Conservation (phyloP, 78 protist genomes). For the Pigoraptor vietnamica region DNA sequence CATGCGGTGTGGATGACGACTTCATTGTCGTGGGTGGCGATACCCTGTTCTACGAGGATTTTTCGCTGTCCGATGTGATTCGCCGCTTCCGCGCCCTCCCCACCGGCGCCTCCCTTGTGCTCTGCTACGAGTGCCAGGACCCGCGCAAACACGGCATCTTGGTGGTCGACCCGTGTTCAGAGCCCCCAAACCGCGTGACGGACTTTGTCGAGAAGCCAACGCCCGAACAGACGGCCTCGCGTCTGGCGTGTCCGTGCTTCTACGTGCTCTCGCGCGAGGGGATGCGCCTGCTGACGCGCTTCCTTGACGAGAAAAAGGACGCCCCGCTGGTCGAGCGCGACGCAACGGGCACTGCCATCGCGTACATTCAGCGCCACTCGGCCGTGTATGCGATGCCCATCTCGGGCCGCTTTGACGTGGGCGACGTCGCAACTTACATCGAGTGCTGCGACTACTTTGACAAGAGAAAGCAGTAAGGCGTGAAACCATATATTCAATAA, state of each 20-base stretch:
- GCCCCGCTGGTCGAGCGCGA: background rate
- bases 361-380: background rate
- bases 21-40: constrained; percentile 7
- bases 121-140: background rate
- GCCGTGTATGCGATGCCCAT: background rate
- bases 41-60: background rate
- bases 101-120: background rate
- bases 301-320: background rate
- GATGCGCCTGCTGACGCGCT: background rate
- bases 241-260: constrained; percentile 3
- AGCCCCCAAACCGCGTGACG: background rate
- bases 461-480: too few species aligned
- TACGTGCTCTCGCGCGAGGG: background rate
- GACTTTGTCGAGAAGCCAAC: background rate
- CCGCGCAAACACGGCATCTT: background rate
- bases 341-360: background rate
- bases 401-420: background rate
- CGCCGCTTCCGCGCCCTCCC: background rate
- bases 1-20: background rate
- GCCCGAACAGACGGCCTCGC: background rate
- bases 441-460: background rate
- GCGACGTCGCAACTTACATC: background rate
- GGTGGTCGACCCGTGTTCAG: background rate
- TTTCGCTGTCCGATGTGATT: background rate
- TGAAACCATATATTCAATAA: too few species aligned